A percentile compares a stretch with the other conserved stretches of the same genome.
phyloP scores from a whole-genome alignment of 768 basidiomycete genomes.

The Phaeolepiota aurea region DNA sequence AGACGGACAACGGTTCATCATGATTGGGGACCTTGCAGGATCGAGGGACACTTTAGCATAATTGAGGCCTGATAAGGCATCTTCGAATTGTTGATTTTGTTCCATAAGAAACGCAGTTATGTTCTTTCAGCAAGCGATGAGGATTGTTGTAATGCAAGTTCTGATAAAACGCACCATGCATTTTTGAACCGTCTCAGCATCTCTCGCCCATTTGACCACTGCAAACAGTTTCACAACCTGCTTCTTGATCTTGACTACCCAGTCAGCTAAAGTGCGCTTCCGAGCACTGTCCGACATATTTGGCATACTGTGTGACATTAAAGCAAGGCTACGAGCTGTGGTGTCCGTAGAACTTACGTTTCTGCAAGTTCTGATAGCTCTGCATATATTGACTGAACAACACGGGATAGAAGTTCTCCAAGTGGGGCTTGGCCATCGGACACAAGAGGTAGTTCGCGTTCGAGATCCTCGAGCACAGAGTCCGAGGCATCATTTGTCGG shows the following conservation, averaged over 20 bases:
- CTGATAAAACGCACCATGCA: slow-evolving; percentile 53
- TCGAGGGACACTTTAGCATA: slow-evolving; percentile 65
- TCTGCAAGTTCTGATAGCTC: slow-evolving; percentile 80
- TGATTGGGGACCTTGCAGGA: slow-evolving; percentile 65
- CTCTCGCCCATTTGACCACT: slow-evolving; percentile 79
- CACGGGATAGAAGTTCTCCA: slow-evolving; percentile 65
- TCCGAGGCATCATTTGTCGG: neutral
- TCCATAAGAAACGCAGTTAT: slow-evolving; percentile 81
- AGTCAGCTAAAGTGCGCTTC: slow-evolving; percentile 78
- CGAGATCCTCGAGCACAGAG: slow-evolving; percentile 45
- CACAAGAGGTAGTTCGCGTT: slow-evolving; percentile 67
- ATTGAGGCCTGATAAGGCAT: slow-evolving; percentile 52
- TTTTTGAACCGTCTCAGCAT: slow-evolving; percentile 77
- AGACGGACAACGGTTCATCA: too few species aligned
- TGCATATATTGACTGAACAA: slow-evolving; percentile 73
- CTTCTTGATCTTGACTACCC: slow-evolving; percentile 85
- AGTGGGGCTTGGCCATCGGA: slow-evolving; percentile 68
- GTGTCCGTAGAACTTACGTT: slow-evolving; percentile 48
- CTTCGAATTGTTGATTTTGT: slow-evolving; percentile 80
- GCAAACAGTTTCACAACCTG: slow-evolving; percentile 88
- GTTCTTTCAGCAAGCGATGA: slow-evolving; percentile 41
- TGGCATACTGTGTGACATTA: slow-evolving; percentile 46
- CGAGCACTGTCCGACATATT: slow-evolving; percentile 76
- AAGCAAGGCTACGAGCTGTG: slow-evolving; percentile 1
- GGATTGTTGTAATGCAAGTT: neutral